Evolutionary conservation across 179 eudicot species (phyloP), one percentile per base, ranked within the genome.

Genomic region (Drosera spatulata): DNA sequence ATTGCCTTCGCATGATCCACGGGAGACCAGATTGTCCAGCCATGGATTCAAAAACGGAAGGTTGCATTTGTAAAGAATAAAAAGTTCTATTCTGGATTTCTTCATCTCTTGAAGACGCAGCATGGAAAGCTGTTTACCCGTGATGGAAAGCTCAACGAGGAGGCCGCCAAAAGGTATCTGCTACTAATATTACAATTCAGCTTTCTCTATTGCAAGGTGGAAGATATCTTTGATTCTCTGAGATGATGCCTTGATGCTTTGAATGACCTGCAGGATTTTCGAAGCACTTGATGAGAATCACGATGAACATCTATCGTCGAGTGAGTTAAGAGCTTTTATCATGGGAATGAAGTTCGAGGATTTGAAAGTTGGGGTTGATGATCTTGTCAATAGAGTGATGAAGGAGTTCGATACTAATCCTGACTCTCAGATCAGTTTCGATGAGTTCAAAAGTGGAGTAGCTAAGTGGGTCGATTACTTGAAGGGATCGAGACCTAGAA

Each of bases 31-130:
- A 65, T 78, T 55, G 61, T 71, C 59, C 87, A 81, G 65, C 95
- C 95, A 59, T 77, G 85, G 85, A 73, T 83, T 53, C 84, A 79
- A 69, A 75, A 51, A 66, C 73, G 83, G 50, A 75, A 64, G 61
- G 69, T 79, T 41, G 82, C 69, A 13, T 80, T 79, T 41, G 84
- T 78, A 52, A 75, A 73, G 66, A 76, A 71, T 69, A 82, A 73
- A 60, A 75, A 71, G 56, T 66, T 81, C 13, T 53, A 85, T 63
- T 70, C 87, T 3, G 84, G 85, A 55, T 78, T 88, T 70, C 68
- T 88, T 56, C 56, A 42, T 59, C 85, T 77, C 70, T 59, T 86
- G 64, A 77, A 81, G 62, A 79, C 59, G 69, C 66, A 56, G 37
- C 62, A 77, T 10, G 94, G 87, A 59, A 74, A 59, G 59, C 78